These are phyloP conservation scores for Tolypocladium inflatum DNA, from an alignment of 2,329 filamentous ascomycete species.

Conservation along the genomic window DNA sequence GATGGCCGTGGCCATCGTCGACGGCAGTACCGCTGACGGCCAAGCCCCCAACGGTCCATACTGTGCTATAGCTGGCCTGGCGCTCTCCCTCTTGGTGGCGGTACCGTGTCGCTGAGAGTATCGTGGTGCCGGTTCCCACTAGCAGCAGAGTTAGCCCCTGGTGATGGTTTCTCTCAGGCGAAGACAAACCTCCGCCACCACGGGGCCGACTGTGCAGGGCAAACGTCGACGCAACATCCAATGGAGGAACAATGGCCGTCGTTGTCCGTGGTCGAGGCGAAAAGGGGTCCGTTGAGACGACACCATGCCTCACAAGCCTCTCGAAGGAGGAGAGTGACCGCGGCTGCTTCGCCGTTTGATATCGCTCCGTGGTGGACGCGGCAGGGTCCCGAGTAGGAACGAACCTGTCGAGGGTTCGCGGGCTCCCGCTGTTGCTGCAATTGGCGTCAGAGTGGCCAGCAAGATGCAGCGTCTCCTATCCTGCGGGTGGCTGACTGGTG, in stretches of 20 bases:
- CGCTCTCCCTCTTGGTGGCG: conserved; percentile 15
- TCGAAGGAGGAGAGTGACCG: conserved; percentile 33
- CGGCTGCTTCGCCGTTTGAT: conserved; percentile 32
- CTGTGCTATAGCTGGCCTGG: conserved; percentile 55
- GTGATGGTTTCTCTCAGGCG: background rate
- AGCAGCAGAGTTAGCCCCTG: background rate
- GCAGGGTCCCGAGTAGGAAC: conserved; percentile 31
- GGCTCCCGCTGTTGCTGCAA: conserved; percentile 3
- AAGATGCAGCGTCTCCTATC: background rate
- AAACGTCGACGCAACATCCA: background rate
- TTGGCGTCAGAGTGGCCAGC: background rate
- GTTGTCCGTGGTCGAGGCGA: conserved; percentile 12
- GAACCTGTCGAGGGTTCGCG: conserved; percentile 36
- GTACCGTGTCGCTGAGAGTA: background rate
- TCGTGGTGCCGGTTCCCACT: background rate
- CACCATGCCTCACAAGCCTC: conserved; percentile 30
- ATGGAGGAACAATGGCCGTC: background rate
- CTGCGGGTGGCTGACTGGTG: background rate
- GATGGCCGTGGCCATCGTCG: conserved; percentile 52
- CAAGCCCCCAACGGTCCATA: conserved; percentile 71
- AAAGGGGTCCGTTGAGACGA: conserved; percentile 13
- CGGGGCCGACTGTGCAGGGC: background rate
- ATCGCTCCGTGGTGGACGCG: conserved; percentile 31
- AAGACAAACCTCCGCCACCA: background rate
- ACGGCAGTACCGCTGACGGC: conserved; percentile 45